These are phyloP conservation scores for Chaetomiaceae sp. DNA, from an alignment of 2,329 filamentous ascomycete genomes.

Conservation along the genomic window DNA sequence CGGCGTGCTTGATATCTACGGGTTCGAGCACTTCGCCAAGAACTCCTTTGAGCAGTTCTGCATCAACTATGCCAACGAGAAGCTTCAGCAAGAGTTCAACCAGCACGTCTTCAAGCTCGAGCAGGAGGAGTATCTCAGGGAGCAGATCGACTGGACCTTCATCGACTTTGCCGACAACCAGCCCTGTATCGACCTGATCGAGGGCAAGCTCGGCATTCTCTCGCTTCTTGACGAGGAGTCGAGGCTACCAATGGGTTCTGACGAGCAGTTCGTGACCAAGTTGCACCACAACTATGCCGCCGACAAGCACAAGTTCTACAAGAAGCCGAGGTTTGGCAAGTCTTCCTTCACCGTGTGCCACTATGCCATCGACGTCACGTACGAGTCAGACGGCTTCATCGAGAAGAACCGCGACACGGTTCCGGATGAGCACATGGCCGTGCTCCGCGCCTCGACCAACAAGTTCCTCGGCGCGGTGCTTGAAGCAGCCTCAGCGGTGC, in stretches of 20 bases:
- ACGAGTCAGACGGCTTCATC: slow-evolving; percentile 98
- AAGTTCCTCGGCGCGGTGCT: slow-evolving; percentile 79
- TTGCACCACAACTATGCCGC: slow-evolving; percentile 87
- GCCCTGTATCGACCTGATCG: slow-evolving; percentile 96
- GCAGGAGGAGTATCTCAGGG: slow-evolving; percentile 93
- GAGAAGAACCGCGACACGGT: slow-evolving; percentile 99
- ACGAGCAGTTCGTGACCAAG: slow-evolving; percentile 95
- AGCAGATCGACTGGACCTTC: slow-evolving; percentile 98
- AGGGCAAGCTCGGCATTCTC: slow-evolving; percentile 90
- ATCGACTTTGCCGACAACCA: slow-evolving; percentile 99
- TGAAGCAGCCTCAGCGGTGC: slow-evolving; percentile 76
- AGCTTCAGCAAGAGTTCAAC: slow-evolving; percentile 98
- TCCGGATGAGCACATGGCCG: slow-evolving; percentile 95
- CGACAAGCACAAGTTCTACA: slow-evolving; percentile 95
- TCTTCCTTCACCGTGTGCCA: slow-evolving; percentile 97
- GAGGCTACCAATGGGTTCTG: slow-evolving; percentile 90
- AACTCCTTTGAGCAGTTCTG: slow-evolving; percentile 99
- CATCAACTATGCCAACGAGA: slow-evolving; percentile 99
- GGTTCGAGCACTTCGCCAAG: slow-evolving; percentile 98
- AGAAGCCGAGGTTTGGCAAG: slow-evolving; percentile 97
- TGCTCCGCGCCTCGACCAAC: slow-evolving; percentile 80
- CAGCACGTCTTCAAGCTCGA: slow-evolving; percentile 99
- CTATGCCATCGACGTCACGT: slow-evolving; percentile 96
- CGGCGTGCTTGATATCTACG: slow-evolving; percentile 97
- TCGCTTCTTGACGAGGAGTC: slow-evolving; percentile 95